Evolutionary conservation across 768 basidiomycete species (phyloP), one percentile per base, ranked within the genome.

Genomic region (Pleurotus sapidus): DNA sequence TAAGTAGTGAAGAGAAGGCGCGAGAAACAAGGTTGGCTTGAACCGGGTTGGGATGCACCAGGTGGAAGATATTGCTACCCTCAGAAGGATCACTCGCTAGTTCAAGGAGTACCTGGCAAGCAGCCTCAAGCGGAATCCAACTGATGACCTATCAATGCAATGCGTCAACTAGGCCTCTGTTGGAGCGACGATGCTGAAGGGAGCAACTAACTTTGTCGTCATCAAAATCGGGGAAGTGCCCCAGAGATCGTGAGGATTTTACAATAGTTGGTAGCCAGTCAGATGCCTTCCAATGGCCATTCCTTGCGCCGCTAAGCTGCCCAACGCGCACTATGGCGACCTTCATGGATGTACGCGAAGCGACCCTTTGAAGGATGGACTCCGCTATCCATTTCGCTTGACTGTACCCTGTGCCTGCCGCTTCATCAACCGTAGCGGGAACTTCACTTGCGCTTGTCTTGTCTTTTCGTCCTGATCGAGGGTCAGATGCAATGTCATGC

Each of bases 301-400:
- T 67, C 3, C 63, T 59, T 5, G 67, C 69, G 4, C 74, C 76
- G 12, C 65, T 60, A 55, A 78, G 63, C 56, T 77, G 74, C 8
- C 77, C 72, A 17, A 77, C 63, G 23, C 76, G 73, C 30, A 74
- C 65, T 15, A 67, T 59, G 14, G 65, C 39, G 3, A 65, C 58
- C 18, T 61, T 63, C 23, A 72, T 55, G 3, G 59, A 40, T 7
- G 63, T 60, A 6, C 48, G n/a, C 27, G 47, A 25, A 9, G 66
- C 60, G 12, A 63, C 72, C 4, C 47, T 62, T 11, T 57, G 34
- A n/a, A 76, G 60, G 27, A 73, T 63, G 5, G 66, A 59, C 59
- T 81, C 79, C 1, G 70, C 66, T 6, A 79, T 69, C 74, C 74
- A 77, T 66, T 78, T 78, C 17, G 72, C 71, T 53, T 77, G 75